phyloP scores from a whole-genome alignment of 805 yeast genomes.

The Debaryomyces castellii region DNA sequence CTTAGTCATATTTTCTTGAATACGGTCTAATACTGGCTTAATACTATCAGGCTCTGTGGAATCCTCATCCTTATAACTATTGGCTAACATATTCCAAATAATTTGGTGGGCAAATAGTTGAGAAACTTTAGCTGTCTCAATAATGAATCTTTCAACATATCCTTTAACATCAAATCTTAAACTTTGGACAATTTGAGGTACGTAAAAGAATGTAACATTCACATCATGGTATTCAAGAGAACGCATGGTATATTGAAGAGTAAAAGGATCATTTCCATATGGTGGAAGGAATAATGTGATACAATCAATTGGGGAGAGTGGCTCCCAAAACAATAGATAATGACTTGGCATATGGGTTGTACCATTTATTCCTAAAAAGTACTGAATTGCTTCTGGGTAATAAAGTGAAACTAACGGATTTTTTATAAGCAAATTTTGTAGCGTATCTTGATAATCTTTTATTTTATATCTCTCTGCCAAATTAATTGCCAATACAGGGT shows the following conservation, averaged over 20 bases:
- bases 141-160: conserved; percentile 81
- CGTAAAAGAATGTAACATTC: conserved; percentile 88
- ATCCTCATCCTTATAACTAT: conserved; percentile 87
- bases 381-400: conserved; percentile 60
- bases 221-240: conserved; percentile 87
- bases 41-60: conserved; percentile 73
- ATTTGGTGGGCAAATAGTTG: conserved; percentile 96
- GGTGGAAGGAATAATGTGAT: conserved; percentile 81
- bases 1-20: conserved; percentile 61
- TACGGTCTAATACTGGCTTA: conserved; percentile 79
- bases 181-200: conserved; percentile 95
- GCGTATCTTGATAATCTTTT: conserved; percentile 35
- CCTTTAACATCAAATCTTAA: conserved; percentile 81
- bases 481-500: conserved; percentile 73
- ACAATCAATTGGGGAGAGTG: conserved; percentile 79
- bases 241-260: conserved; percentile 86
- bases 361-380: conserved; percentile 43
- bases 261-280: conserved; percentile 59
- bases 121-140: conserved; percentile 89
- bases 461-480: conserved; percentile 61
- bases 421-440: conserved; percentile 45
- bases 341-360: conserved; percentile 38
- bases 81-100: conserved; percentile 96
- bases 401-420: conserved; percentile 60
- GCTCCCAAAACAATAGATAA: conserved; percentile 64